These are phyloP conservation scores for Stellera chamaejasme DNA, from an alignment of 345 rosid species.

Conservation along the genomic window DNA sequence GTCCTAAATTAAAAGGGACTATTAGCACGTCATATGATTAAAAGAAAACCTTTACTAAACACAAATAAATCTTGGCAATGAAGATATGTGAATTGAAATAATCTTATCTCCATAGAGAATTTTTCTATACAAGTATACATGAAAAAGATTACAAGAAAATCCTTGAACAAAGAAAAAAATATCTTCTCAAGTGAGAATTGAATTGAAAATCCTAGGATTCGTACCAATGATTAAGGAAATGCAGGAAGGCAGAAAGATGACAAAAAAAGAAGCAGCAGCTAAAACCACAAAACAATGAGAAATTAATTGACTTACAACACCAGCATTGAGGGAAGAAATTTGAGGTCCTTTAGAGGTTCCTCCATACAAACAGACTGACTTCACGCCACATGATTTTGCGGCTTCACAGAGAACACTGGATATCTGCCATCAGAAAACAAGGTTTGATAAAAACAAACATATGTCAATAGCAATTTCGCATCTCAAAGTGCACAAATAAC, in stretches of 20 bases:
- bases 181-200: too few relatives aligned
- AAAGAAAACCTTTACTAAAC: not conserved
- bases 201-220: too few relatives aligned
- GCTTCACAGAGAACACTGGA: constrained; percentile 68
- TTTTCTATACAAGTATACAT: too few relatives aligned
- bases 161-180: too few relatives aligned
- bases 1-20: constrained; percentile 38
- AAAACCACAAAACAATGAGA: constrained; percentile 4
- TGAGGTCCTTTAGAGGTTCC: constrained; percentile 89
- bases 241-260: not conserved
- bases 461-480: too few relatives aligned
- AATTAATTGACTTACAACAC: constrained; percentile 49
- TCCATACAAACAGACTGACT: constrained; percentile 79
- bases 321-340: constrained; percentile 57
- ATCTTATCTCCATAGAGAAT: too few relatives aligned
- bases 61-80: too few relatives aligned
- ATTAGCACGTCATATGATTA: not conserved
- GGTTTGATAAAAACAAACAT: not conserved
- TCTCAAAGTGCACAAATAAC: too few relatives aligned
- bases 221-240: too few relatives aligned
- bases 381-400: constrained; percentile 65
- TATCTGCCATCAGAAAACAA: constrained; percentile 38
- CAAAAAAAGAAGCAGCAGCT: not conserved
- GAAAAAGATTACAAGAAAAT: too few relatives aligned
- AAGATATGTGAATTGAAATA: too few relatives aligned